Conservation (phyloP, 139 green algal species). For the Micractinium conductrix region DNA sequence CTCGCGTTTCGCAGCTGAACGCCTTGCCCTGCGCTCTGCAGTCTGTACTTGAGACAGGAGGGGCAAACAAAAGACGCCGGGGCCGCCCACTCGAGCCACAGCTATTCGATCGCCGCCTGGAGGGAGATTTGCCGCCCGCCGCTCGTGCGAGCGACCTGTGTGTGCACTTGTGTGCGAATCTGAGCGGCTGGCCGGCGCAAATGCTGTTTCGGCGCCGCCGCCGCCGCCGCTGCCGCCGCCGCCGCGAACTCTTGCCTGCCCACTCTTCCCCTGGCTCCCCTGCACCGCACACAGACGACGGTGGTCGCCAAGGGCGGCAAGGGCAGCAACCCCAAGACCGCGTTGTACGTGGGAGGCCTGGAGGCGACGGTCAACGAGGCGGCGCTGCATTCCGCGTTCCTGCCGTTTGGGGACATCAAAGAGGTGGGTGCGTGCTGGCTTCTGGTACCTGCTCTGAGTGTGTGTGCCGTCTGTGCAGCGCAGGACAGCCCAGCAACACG, state of each 20-base stretch:
- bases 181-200: background rate
- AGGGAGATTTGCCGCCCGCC: too few relatives aligned
- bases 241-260: background rate
- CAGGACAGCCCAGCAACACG: too few relatives aligned
- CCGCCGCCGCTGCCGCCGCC: background rate
- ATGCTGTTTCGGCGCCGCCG: background rate
- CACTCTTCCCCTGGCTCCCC: background rate
- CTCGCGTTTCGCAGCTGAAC: too few relatives aligned
- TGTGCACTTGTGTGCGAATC: too few relatives aligned
- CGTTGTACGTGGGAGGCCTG: slow-evolving; percentile 93
- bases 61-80: too few relatives aligned
- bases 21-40: too few relatives aligned
- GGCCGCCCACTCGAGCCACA: too few relatives aligned
- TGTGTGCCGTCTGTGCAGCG: too few relatives aligned
- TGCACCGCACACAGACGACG: slow-evolving; percentile 55
- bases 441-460: too few relatives aligned
- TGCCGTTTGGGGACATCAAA: slow-evolving; percentile 98
- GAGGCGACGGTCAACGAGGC: slow-evolving; percentile 85
- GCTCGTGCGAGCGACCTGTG: too few relatives aligned
- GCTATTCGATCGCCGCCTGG: too few relatives aligned
- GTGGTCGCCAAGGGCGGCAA: slow-evolving; percentile 69
- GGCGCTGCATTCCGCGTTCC: slow-evolving; percentile 92
- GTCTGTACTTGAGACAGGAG: too few relatives aligned
- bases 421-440: slow-evolving; percentile 61
- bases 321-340: slow-evolving; percentile 88